These are phyloP conservation scores for Diaporthe sp. DNA, from an alignment of 2,329 filamentous ascomycete genomes.

Conservation along the genomic window DNA sequence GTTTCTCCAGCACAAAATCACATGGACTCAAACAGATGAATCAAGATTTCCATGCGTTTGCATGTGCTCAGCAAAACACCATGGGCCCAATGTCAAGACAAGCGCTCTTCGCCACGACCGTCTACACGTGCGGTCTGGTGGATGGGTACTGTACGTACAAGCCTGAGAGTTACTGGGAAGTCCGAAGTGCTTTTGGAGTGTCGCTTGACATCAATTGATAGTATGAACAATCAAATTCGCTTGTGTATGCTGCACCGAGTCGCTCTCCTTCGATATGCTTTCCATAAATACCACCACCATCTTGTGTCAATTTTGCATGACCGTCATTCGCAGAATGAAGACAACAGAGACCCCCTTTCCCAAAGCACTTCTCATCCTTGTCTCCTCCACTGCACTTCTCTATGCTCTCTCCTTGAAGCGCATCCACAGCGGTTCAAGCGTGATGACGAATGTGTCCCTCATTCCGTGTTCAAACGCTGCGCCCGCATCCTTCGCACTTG, in stretches of 20 bases:
- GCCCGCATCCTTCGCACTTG: not conserved
- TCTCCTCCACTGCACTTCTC: not conserved
- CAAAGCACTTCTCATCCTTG: not conserved
- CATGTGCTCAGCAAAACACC: not conserved
- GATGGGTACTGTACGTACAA: too few relatives aligned
- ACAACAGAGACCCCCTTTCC: not conserved
- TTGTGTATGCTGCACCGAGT: not conserved
- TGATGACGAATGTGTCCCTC: not conserved
- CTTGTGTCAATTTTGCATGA: not conserved
- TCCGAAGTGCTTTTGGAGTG: not conserved
- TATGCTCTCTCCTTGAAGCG: constrained; percentile 3
- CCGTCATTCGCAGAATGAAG: not conserved
- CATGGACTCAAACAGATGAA: not conserved
- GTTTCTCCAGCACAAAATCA: not conserved
- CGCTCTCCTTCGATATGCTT: not conserved
- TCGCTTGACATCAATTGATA: not conserved
- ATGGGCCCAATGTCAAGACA: not conserved
- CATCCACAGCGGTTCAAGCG: constrained; percentile 1
- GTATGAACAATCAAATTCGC: not conserved
- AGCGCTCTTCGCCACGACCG: not conserved
- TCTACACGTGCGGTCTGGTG: not conserved
- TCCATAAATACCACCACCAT: not conserved
- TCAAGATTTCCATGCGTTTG: not conserved
- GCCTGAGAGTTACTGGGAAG: too few relatives aligned
- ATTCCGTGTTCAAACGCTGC: constrained; percentile 1